Percentiles rank a stretch among this genome's conserved stretches.
Conservation (phyloP, 257 asterid species). For the Vinca minor region DNA sequence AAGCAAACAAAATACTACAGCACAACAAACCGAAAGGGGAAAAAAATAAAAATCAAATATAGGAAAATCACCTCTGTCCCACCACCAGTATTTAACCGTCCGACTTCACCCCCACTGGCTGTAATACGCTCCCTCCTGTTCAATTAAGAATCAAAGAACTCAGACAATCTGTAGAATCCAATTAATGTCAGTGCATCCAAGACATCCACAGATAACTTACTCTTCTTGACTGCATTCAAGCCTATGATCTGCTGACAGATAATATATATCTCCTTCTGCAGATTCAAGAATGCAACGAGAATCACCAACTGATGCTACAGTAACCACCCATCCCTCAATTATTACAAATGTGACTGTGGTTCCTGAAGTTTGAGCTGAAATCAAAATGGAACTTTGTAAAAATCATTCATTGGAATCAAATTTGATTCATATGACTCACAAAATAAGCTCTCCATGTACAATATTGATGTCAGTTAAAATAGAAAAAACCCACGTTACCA, state of each 20-base stretch:
- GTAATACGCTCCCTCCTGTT: slow-evolving; percentile 89
- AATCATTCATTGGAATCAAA: neutral
- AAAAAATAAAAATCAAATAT: neutral
- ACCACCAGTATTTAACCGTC: slow-evolving; percentile 95
- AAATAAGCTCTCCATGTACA: slow-evolving; percentile 1
- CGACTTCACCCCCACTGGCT: slow-evolving; percentile 93
- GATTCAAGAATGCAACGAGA: slow-evolving; percentile 94
- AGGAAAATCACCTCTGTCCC: slow-evolving; percentile 73
- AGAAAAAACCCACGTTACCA: neutral
- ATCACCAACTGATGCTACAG: slow-evolving; percentile 98
- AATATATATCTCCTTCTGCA: slow-evolving; percentile 69
- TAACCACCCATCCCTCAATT: slow-evolving; percentile 86
- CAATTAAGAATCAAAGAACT: slow-evolving; percentile 19
- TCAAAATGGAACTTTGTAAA: slow-evolving; percentile 22
- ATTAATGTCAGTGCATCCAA: slow-evolving; percentile 1
- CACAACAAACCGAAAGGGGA: neutral
- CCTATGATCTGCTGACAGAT: slow-evolving; percentile 94
- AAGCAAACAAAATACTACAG: neutral
- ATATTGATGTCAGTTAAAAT: neutral
- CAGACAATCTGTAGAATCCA: slow-evolving; percentile 12
- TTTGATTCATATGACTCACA: neutral
- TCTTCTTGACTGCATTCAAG: slow-evolving; percentile 94
- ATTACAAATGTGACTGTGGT: slow-evolving; percentile 94
- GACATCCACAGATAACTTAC: slow-evolving; percentile 37
- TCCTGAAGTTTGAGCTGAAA: slow-evolving; percentile 86